These are phyloP conservation scores for Solanum paucissectum DNA, from an alignment of 257 asterid species.

Conservation along the genomic window DNA sequence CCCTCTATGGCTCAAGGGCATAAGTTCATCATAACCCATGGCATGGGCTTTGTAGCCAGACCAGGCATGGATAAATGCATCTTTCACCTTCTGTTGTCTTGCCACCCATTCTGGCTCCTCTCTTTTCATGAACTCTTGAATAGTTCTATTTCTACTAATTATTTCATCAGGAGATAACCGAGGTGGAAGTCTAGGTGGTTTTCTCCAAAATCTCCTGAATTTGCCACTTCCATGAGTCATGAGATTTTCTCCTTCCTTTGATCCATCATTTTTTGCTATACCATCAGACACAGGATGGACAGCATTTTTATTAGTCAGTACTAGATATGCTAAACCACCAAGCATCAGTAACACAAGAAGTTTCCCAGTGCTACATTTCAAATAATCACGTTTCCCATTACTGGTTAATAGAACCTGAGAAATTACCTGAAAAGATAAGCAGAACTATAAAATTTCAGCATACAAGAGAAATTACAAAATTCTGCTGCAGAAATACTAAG, in stretches of 20 bases:
- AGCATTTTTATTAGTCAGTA: conserved; percentile 41
- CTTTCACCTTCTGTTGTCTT: conserved; percentile 71
- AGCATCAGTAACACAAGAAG: conserved; percentile 66
- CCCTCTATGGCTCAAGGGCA: conserved; percentile 83
- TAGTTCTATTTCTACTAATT: conserved; percentile 29
- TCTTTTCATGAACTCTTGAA: conserved; percentile 18
- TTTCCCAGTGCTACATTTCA: conserved; percentile 70
- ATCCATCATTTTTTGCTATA: conserved; percentile 21
- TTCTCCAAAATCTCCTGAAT: conserved; percentile 62
- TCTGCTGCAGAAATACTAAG: not conserved
- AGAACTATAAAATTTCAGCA: not conserved
- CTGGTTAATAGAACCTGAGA: conserved; percentile 39
- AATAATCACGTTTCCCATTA: conserved; percentile 36
- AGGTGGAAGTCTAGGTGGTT: conserved; percentile 84
- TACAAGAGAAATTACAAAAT: not conserved
- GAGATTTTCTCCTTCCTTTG: conserved; percentile 35
- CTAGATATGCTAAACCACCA: conserved; percentile 56
- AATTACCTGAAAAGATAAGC: conserved; percentile 44
- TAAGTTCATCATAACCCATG: conserved; percentile 93
- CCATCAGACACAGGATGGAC: conserved; percentile 22
- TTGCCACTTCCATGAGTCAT: conserved; percentile 33
- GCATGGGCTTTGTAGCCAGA: conserved; percentile 66
- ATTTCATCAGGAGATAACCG: conserved; percentile 83
- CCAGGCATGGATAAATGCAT: conserved; percentile 89
- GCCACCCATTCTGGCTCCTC: conserved; percentile 48